phyloP scores from a whole-genome alignment of 441 rosid species.

The Erodium texanum region DNA sequence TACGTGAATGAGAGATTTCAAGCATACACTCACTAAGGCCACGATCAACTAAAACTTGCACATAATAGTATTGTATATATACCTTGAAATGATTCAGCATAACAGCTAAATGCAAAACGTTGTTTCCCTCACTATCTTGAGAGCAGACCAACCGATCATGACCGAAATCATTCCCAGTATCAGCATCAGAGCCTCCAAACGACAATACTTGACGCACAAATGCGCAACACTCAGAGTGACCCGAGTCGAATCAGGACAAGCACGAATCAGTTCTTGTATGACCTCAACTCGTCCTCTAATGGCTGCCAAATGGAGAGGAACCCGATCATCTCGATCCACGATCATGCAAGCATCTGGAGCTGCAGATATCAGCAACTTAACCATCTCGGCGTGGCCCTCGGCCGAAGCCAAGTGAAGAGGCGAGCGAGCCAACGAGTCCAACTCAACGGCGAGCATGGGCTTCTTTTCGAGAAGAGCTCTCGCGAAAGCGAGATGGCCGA shows the following conservation, averaged over 20 bases:
- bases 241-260: neutral
- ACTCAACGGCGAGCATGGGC: neutral
- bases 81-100: neutral
- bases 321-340: neutral
- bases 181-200: neutral
- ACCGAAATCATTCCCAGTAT: neutral
- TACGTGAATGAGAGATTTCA: too few relatives aligned
- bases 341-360: neutral
- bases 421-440: neutral
- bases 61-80: too few relatives aligned
- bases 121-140: neutral
- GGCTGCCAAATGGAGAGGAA: neutral
- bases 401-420: neutral
- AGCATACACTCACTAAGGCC: too few relatives aligned
- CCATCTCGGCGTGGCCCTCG: neutral
- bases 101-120: neutral
- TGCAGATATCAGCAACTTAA: neutral
- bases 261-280: neutral
- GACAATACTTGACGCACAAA: neutral
- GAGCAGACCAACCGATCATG: neutral
- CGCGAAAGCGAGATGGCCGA: neutral
- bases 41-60: too few relatives aligned
- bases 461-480: neutral
- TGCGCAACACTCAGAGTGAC: neutral
- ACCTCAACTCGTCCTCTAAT: neutral